Evolutionary conservation across 1,284 basidiomycete species (phyloP), one percentile per base, ranked within the genome.

Genomic region (Clitocybe nebularis): DNA sequence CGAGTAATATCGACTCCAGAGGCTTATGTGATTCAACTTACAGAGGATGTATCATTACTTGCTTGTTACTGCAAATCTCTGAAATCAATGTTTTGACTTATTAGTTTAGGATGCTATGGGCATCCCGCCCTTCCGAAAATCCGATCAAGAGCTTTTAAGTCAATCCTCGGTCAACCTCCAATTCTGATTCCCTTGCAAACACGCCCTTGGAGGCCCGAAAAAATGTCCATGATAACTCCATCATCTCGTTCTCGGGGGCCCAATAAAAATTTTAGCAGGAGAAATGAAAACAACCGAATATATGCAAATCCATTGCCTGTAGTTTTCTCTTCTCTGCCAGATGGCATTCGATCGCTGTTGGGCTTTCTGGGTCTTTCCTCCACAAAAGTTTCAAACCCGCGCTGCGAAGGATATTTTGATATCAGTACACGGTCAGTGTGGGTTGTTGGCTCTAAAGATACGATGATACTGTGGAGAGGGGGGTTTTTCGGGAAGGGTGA

Each of bases 401-500:
- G 79, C 41, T 80, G 79, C 51, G 72, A 77, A 57, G 91, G 88
- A 6, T 62, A 80, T 3, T 83, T 87, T 47, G 93, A 95, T 57
- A 60, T 73, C 1, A 57, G 73, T 1, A 90, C 90, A 11, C 77
- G 78, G 22, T 88, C 85, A 0, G 86, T 95, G 6, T 94, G 90
- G 89, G 74, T 95, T 1, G 66, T 72, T 0, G 75, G 83, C 45
- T 59, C 68, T 17, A 68, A 64, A 16, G 79, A 90, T 57, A 78
- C 80, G 25, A 70, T 71, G 51, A 65, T 84, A 1, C 72, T 99
- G 19, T 99, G 96, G 89, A 72, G 79, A 33, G 71, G 88, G 45
- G 95, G 96, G 0, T 98, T 98, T 70, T 99, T 98, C 61, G 95
- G 96, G 14, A 99, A 99, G 63, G 96, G 96, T 1, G 87, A 87